Conservation (phyloP, 1,284 basidiomycete species). For the Exsudoporus floridanus region DNA sequence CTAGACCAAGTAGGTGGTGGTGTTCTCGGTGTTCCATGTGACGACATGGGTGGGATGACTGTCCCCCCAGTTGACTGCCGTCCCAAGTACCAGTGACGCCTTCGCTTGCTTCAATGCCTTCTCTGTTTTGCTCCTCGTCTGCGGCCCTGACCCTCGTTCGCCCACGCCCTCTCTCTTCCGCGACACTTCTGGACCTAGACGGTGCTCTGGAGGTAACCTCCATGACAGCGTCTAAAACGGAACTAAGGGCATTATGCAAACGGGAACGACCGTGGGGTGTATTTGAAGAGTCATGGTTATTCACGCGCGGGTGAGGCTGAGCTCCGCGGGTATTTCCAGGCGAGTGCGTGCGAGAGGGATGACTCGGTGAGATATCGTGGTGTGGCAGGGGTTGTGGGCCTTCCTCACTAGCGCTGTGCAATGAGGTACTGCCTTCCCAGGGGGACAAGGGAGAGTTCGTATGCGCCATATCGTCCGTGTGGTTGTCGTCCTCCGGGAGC, state of each 20-base stretch:
- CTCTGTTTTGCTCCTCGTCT: background rate
- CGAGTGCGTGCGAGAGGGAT: slow-evolving; percentile 2
- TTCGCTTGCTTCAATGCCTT: slow-evolving; percentile 8
- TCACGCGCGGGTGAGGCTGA: background rate
- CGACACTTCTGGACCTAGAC: slow-evolving; percentile 8
- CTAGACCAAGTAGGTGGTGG: slow-evolving; percentile 21
- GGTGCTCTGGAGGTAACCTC: slow-evolving; percentile 24
- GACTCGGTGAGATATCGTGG: background rate
- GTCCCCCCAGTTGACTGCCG: background rate
- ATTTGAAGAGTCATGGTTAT: background rate
- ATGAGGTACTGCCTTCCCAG: background rate
- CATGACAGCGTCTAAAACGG: slow-evolving; percentile 40
- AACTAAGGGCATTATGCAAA: slow-evolving; percentile 39
- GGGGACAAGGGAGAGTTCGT: background rate
- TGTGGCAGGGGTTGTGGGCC: background rate
- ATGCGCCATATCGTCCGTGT: background rate
- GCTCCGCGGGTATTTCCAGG: background rate
- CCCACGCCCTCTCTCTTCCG: slow-evolving; percentile 25
- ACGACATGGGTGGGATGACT: background rate
- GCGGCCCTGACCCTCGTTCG: slow-evolving; percentile 19
- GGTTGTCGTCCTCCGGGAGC: slow-evolving; percentile 1
- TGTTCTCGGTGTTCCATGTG: slow-evolving; percentile 14
- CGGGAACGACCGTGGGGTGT: slow-evolving; percentile 26
- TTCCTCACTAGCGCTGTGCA: slow-evolving; percentile 25
- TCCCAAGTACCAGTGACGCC: slow-evolving; percentile 1